phyloP scores from a whole-genome alignment of 2,329 filamentous ascomycete genomes.

The Parastagonospora nodorum region DNA sequence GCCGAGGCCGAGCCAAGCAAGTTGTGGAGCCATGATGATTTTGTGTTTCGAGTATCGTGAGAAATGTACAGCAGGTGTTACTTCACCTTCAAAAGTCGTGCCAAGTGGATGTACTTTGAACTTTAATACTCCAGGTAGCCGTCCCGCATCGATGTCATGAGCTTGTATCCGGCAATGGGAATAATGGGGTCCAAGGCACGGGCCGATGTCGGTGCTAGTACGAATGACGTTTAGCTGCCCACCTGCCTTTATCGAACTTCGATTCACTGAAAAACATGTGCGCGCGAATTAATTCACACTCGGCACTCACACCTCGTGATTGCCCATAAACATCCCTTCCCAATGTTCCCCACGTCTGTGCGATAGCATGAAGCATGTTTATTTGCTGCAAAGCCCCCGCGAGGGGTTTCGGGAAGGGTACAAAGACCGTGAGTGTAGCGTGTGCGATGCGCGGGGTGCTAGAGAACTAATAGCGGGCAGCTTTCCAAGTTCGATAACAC shows the following conservation, averaged over 20 bases:
- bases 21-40: constrained; percentile 52
- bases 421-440: constrained; percentile 23
- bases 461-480: constrained; percentile 2
- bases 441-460: too few species aligned
- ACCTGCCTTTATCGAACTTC: constrained; percentile 2
- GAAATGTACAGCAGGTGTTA: neutral
- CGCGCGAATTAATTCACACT: constrained; percentile 8
- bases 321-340: constrained; percentile 7
- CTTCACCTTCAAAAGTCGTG: neutral
- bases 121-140: neutral
- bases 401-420: constrained; percentile 37
- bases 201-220: constrained; percentile 19
- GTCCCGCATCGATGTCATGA: constrained; percentile 1
- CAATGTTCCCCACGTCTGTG: constrained; percentile 15
- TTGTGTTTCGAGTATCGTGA: neutral
- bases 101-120: neutral
- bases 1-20: constrained; percentile 82
- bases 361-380: constrained; percentile 47
- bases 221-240: constrained; percentile 18
- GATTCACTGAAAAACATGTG: neutral
- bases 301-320: constrained; percentile 1
- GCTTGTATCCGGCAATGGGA: constrained; percentile 2
- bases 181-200: constrained; percentile 1
- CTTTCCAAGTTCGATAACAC: constrained; percentile 30
- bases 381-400: constrained; percentile 40